phyloP scores from a whole-genome alignment of 1,284 basidiomycete genomes.

The Marasmius sp. region DNA sequence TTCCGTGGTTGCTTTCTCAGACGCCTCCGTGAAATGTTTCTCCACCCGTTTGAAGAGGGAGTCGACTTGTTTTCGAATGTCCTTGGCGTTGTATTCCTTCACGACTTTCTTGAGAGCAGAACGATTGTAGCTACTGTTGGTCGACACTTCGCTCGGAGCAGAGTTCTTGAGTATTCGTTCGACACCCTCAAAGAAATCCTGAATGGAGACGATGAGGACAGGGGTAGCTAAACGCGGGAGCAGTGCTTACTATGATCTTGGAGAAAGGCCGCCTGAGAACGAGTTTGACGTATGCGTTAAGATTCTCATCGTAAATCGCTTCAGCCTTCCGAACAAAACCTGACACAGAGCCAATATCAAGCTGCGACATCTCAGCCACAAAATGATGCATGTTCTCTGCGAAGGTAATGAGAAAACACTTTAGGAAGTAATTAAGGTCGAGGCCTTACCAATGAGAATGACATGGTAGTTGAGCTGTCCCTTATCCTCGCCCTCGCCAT shows the following conservation, averaged over 20 bases:
- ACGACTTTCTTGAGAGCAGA: slow-evolving; percentile 80
- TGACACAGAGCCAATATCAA: slow-evolving; percentile 68
- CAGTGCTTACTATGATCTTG: slow-evolving; percentile 78
- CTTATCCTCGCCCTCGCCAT: slow-evolving; percentile 91
- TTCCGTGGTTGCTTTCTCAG: slow-evolving; percentile 63
- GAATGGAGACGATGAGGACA: slow-evolving; percentile 9
- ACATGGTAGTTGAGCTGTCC: slow-evolving; percentile 96
- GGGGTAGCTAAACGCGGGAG: neutral
- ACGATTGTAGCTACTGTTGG: slow-evolving; percentile 78
- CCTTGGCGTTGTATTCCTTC: slow-evolving; percentile 86
- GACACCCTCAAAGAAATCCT: slow-evolving; percentile 95
- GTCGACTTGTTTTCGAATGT: slow-evolving; percentile 86
- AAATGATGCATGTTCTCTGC: slow-evolving; percentile 97
- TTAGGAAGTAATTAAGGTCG: neutral
- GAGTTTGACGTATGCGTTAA: slow-evolving; percentile 84
- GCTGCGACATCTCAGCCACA: slow-evolving; percentile 74
- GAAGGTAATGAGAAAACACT: neutral
- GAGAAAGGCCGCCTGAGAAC: slow-evolving; percentile 85
- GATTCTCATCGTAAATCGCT: slow-evolving; percentile 84
- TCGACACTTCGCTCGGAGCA: slow-evolving; percentile 76
- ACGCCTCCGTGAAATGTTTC: slow-evolving; percentile 89
- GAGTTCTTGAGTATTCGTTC: slow-evolving; percentile 84
- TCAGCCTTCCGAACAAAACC: slow-evolving; percentile 77
- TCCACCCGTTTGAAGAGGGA: slow-evolving; percentile 88
- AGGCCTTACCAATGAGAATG: slow-evolving; percentile 84